Evolutionary conservation across 148 eudicot genomes (phyloP).

Genomic region (Chenopodium berlandieri): DNA sequence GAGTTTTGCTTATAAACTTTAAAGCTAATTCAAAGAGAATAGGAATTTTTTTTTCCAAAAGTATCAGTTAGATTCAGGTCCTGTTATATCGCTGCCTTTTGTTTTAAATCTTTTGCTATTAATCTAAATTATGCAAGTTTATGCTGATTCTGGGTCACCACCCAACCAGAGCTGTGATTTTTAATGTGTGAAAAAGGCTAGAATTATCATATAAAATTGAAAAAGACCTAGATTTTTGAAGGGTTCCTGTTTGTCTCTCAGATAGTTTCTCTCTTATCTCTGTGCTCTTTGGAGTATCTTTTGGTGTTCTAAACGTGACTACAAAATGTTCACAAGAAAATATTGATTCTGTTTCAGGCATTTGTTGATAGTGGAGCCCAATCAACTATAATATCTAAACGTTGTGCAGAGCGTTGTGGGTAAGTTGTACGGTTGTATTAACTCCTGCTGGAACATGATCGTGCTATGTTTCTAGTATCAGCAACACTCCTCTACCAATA

Average conservation of each 20-base stretch:
- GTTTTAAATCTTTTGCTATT: background rate
- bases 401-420: constrained; percentile 98
- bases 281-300: background rate
- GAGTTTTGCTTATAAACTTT: background rate
- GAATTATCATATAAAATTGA: no score
- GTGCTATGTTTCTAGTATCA: background rate
- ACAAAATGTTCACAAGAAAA: background rate
- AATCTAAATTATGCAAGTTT: background rate
- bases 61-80: background rate
- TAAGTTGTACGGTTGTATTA: constrained; percentile 30
- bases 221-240: no score
- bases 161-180: no score
- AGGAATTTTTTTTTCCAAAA: background rate
- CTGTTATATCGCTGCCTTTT: background rate
- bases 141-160: no score
- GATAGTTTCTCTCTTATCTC: no score
- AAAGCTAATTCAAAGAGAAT: background rate
- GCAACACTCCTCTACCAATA: constrained; percentile 2
- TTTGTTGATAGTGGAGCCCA: constrained; percentile 99
- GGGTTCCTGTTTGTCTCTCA: no score
- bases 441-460: background rate
- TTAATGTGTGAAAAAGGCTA: no score
- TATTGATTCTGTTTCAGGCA: constrained; percentile 52
- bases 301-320: background rate
- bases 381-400: constrained; percentile 96